Evolutionary conservation across 2,329 filamentous ascomycete genomes (phyloP).

Genomic region (Ilyonectria robusta): DNA sequence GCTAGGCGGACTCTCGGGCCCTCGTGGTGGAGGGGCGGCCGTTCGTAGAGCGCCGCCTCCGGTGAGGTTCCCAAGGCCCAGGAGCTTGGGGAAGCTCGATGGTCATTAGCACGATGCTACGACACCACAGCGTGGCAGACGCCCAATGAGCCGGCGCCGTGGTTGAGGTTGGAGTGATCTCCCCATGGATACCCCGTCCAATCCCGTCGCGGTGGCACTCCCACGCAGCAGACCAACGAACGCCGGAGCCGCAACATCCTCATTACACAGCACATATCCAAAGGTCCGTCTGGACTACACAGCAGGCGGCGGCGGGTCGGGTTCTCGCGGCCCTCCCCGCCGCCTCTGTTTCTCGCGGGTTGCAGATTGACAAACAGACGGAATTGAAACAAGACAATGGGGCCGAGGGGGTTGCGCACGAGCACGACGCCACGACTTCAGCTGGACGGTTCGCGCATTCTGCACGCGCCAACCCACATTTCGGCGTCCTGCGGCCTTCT

Average conservation of each 20-base stretch:
- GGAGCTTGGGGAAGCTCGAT: slow-evolving; percentile 2
- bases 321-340: not conserved
- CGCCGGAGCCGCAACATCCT: slow-evolving; percentile 1
- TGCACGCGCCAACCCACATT: not conserved
- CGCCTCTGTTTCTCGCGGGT: not conserved
- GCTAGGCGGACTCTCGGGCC: slow-evolving; percentile 1
- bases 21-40: slow-evolving; percentile 1
- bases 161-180: slow-evolving; percentile 8
- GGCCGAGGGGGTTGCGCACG: not conserved
- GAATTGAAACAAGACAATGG: slow-evolving; percentile 13
- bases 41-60: slow-evolving; percentile 2
- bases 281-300: not conserved
- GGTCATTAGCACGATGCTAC: not conserved
- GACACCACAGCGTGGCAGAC: not conserved
- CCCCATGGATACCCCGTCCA: slow-evolving; percentile 1
- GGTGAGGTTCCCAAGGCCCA: not conserved
- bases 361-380: slow-evolving; percentile 16
- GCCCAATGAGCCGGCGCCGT: not conserved
- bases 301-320: not conserved
- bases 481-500: not conserved
- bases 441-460: not conserved
- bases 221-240: not conserved
- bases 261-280: not conserved
- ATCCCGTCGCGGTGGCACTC: slow-evolving; percentile 1
- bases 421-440: not conserved